Base-by-base conservation (phyloP, 306 rosid species). In the Mucuna pruriens region DNA sequence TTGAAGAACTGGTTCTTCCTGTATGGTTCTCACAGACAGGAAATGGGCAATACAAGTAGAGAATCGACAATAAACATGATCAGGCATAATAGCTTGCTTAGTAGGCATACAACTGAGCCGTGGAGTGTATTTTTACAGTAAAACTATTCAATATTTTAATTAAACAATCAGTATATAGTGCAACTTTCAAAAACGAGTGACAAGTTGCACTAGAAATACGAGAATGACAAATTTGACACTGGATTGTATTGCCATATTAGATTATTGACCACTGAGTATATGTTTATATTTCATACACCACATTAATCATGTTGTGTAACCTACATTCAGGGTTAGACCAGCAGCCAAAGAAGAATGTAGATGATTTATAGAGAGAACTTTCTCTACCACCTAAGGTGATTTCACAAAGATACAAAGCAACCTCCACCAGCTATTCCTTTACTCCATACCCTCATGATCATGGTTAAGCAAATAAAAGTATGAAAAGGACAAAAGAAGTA, bases 1-100 rank as follows among this genome's bases (percentile, higher is more conserved):
- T 75, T 74, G 82, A 86, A 73, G 95, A 83, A 74, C 83, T 86
- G 1, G 94, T 26, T 87, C 97, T 52, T 90, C 92, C 91, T 93
- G 57, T 76, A 82, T 49, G 90, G 88, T 34, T 84, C 91, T 71
- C 97, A 85, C 80, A 86, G 66, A 84, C 57, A 20, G 54, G 49
- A 64, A 76, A 71, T 51, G 6, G 39, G 65, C 79, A 17, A 64
- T 19, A 25, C 7, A n/a, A n/a, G 48, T 20, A 76, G 39, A 9
- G 16, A 45, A 26, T 36, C 58, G 51, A 57, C 13, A 25, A 70
- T 49, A 57, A 63, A 79, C 42, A 71, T 31, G 6, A 34, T 9
- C 15, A 17, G 20, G 49, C 40, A 74, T 65, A 12, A 23, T 45
- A 65, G 33, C n/a, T 29, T 44, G 29, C 9, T 15, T 15, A 10